Base-by-base conservation (phyloP, 1,139 yeast species). In the Kodamaea ohmeri region DNA sequence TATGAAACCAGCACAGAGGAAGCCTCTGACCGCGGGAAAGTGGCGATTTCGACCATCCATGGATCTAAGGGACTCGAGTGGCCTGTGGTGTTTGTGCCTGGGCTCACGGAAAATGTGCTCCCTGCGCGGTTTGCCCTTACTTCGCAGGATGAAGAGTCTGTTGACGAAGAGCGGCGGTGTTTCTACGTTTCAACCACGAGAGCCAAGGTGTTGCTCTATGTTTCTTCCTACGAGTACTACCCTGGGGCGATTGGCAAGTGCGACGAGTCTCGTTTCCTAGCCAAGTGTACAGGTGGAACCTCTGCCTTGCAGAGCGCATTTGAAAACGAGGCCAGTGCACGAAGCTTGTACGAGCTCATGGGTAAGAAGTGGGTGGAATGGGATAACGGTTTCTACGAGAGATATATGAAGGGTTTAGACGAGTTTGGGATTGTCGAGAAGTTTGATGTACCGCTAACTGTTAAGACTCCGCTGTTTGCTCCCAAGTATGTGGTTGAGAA, bases 1-100 rank as follows among this genome's bases (percentile, higher is more conserved):
- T 82, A 73, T 49, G 78, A 59, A 39, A 51, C 60, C 5, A 55
- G 53, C 34, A 36, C 19, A 26, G 49, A 49, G 7, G 46, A 51
- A 4, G 47, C 49, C 7, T 36, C 47, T 8, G 53, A 50, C 16
- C 47, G 45, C 1, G 38, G 44, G 6, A 38, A 41, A 6, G 71
- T 76, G 0, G 55, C 74, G 36, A 36, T 73, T 1, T 81, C 90
- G 0, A 92, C 97, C 0, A 83, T 92, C 11, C 98, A 92, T 58
- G 88, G 90, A 0, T 80, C 97, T 2, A 92, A 92, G 55, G 97
- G 97, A 1, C 66, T 89, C 4, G 97, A 92, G 58, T 92, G 97
- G 97, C 92, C 95, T 0, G 76, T 85, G 4, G 97, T 92, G 0
- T 86, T 88, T 53, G 74, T 88, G 9, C 90, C 95, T 0, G 82